Conservation (phyloP, 129 eudicot species). For the Lonicera japonica region DNA sequence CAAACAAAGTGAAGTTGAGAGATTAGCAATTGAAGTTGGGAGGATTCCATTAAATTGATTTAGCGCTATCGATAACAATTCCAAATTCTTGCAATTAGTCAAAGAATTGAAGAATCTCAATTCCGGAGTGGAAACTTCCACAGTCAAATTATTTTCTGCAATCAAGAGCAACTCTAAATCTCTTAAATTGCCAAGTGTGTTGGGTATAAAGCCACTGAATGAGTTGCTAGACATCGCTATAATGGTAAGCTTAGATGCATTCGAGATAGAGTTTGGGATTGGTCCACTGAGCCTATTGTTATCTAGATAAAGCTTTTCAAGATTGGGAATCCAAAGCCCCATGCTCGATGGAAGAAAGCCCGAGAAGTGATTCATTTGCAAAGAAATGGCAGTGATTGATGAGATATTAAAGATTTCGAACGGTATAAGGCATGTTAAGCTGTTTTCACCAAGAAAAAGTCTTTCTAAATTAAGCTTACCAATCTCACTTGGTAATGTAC, state of each 20-base stretch:
- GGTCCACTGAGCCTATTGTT: constrained; percentile 10
- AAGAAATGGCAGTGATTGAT: neutral
- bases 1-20: constrained; percentile 7
- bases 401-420: constrained; percentile 21
- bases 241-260: constrained; percentile 17
- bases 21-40: constrained; percentile 26
- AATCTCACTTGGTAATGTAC: too few species aligned
- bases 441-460: neutral
- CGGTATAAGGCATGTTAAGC: constrained; percentile 19
- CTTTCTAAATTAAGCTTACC: constrained; percentile 8
- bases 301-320: constrained; percentile 9
- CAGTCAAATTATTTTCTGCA: neutral
- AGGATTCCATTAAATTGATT: constrained; percentile 15
- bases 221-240: neutral
- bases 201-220: too few species aligned
- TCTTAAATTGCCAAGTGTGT: too few species aligned
- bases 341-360: too few species aligned
- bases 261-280: constrained; percentile 21
- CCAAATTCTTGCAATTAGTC: constrained; percentile 8
- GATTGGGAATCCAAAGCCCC: constrained; percentile 19
- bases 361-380: constrained; percentile 10
- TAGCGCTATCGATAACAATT: neutral
- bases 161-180: neutral
- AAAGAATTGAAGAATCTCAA: constrained; percentile 19
- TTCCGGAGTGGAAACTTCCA: constrained; percentile 8